Percentiles rank a stretch among this genome's conserved stretches.
phyloP scores from a whole-genome alignment of 768 basidiomycete genomes.

The Collybiopsis luxurians region DNA sequence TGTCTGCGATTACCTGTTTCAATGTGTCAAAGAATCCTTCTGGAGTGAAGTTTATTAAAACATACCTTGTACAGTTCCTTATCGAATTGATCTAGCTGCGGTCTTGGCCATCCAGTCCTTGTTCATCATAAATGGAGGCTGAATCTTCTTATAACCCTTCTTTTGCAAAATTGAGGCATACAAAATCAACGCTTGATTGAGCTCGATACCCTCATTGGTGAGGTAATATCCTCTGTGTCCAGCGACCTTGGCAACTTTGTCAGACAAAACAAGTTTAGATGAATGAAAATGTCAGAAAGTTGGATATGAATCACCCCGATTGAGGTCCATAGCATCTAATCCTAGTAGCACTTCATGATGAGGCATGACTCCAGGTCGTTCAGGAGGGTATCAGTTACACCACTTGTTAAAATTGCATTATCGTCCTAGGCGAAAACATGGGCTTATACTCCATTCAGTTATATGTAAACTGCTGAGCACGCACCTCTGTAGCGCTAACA shows the following conservation, averaged over 20 bases:
- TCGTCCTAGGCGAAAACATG: slow-evolving; percentile 73
- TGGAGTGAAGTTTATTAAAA: neutral
- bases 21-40: neutral
- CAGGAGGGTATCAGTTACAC: slow-evolving; percentile 66
- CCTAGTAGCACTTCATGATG: slow-evolving; percentile 96
- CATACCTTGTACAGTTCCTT: slow-evolving; percentile 95
- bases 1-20: slow-evolving; percentile 68
- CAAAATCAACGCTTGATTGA: slow-evolving; percentile 93
- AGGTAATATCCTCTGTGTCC: slow-evolving; percentile 98
- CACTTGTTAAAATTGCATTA: slow-evolving; percentile 78
- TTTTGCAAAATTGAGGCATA: slow-evolving; percentile 93
- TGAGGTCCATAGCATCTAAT: slow-evolving; percentile 94
- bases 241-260: slow-evolving; percentile 80
- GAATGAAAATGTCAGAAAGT: neutral
- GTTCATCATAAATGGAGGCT: slow-evolving; percentile 98
- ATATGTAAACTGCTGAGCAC: too few species aligned
- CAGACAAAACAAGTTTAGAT: neutral
- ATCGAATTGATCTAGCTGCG: slow-evolving; percentile 97
- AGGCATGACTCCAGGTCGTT: slow-evolving; percentile 79
- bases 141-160: slow-evolving; percentile 87
- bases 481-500: slow-evolving; percentile 89
- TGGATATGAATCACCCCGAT: slow-evolving; percentile 59
- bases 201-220: slow-evolving; percentile 91
- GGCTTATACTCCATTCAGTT: too few species aligned
- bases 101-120: slow-evolving; percentile 97